These are phyloP conservation scores for Nephelium lappaceum DNA, from an alignment of 345 rosid genomes.

Conservation along the genomic window DNA sequence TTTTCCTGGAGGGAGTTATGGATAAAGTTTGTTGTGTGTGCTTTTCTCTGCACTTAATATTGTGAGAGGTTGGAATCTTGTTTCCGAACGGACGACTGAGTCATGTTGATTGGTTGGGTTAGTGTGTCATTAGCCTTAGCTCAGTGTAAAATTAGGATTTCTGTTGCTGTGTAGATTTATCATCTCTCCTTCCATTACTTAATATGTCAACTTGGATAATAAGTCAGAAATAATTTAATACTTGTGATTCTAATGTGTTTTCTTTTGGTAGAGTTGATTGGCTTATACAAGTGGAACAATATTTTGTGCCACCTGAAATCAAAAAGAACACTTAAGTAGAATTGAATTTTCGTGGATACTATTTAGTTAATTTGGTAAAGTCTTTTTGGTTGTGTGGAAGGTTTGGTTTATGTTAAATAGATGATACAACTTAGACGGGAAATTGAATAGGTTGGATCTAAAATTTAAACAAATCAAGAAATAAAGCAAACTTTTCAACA, in stretches of 20 bases:
- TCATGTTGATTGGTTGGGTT: slow-evolving; percentile 4
- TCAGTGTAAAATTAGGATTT: slow-evolving; percentile 15
- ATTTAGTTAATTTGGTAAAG: no score
- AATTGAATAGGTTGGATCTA: no score
- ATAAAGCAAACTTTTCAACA: no score
- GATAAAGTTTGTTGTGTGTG: slow-evolving; percentile 15
- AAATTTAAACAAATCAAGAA: no score
- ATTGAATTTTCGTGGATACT: no score
- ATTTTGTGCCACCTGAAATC: no score
- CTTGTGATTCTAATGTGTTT: not conserved
- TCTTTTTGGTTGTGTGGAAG: no score
- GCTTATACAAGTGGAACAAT: not conserved
- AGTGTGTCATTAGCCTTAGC: slow-evolving; percentile 1
- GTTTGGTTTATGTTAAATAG: no score
- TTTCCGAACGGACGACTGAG: not conserved
- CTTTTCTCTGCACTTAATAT: slow-evolving; percentile 1
- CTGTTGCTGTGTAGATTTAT: slow-evolving; percentile 8
- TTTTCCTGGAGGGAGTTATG: not conserved
- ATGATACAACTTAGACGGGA: no score
- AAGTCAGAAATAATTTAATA: slow-evolving; percentile 1
- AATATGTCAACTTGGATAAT: slow-evolving; percentile 7
- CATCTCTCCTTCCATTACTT: not conserved
- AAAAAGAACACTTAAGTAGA: no score
- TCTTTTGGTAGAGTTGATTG: not conserved
- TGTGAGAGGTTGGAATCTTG: slow-evolving; percentile 5